Percentiles rank a stretch among this genome's conserved stretches.
Conservation (phyloP, 148 eudicot species). For the Dysphania ambrosioides region DNA sequence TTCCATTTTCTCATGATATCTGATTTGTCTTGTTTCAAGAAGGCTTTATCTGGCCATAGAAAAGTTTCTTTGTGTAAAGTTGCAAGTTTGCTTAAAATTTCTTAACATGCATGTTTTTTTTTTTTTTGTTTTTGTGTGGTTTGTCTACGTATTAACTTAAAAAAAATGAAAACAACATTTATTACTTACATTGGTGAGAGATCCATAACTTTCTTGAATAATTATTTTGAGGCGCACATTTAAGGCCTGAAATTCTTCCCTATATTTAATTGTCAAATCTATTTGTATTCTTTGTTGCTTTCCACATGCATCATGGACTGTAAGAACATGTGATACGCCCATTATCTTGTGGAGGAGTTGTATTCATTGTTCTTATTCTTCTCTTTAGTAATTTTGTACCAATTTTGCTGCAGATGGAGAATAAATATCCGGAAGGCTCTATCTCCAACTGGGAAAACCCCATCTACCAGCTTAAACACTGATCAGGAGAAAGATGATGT, state of each 20-base stretch:
- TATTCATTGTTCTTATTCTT: neutral
- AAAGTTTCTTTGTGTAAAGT: neutral
- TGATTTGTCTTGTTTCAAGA: neutral
- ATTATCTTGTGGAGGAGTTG: neutral
- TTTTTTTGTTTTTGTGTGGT: neutral
- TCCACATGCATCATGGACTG: neutral
- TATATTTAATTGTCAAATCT: neutral
- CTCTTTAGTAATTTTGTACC: neutral
- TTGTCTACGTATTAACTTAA: neutral
- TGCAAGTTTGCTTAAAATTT: neutral
- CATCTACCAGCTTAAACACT: conserved; percentile 25
- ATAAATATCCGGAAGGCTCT: conserved; percentile 67
- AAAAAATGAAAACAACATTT: neutral
- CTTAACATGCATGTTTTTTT: neutral
- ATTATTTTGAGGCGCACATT: neutral
- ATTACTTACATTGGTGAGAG: neutral
- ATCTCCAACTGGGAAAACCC: conserved; percentile 37
- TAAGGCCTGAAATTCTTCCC: neutral
- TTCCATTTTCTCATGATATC: neutral
- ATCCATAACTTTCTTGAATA: neutral
- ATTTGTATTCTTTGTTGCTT: neutral
- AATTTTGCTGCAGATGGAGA: conserved; percentile 61
- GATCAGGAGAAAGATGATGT: conserved; percentile 34
- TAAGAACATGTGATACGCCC: neutral
- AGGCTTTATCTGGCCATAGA: neutral